Evolutionary conservation across 225 moss, liverwort and hornwort genomes (phyloP).

Genomic region (Neckera pumila): DNA sequence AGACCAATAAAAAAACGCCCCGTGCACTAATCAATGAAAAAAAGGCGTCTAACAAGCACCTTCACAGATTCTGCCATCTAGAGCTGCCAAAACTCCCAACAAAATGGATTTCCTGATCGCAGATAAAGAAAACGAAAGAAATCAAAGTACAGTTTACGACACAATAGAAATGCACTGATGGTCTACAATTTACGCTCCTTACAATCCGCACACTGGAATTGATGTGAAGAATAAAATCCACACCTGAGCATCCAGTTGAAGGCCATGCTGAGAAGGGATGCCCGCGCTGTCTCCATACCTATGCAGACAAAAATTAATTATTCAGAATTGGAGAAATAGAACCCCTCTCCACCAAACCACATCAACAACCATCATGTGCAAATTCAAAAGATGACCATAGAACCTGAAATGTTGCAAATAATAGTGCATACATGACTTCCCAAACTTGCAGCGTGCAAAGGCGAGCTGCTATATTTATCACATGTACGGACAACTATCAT

Average conservation of each 20-base stretch:
- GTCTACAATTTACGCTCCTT: neutral
- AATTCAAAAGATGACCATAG: neutral
- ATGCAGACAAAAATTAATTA: neutral
- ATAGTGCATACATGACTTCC: neutral
- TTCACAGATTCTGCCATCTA: neutral
- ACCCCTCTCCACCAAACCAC: neutral
- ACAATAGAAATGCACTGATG: neutral
- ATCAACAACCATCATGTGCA: neutral
- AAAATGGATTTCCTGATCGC: neutral
- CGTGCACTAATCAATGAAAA: neutral
- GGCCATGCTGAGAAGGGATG: slow-evolving; percentile 75
- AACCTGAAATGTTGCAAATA: neutral
- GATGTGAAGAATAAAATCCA: neutral
- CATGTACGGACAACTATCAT: neutral
- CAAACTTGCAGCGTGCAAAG: neutral
- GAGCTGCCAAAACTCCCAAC: neutral
- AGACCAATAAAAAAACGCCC: neutral
- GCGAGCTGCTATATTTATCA: neutral
- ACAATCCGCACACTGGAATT: neutral
- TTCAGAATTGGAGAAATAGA: neutral
- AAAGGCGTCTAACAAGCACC: neutral
- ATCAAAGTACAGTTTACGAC: neutral
- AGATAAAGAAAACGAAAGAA: neutral
- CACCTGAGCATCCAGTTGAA: slow-evolving; percentile 84
- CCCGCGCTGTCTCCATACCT: slow-evolving; percentile 93